Base-by-base conservation (phyloP, 2,329 filamentous ascomycete genomes). In the Remersonia thermophila region DNA sequence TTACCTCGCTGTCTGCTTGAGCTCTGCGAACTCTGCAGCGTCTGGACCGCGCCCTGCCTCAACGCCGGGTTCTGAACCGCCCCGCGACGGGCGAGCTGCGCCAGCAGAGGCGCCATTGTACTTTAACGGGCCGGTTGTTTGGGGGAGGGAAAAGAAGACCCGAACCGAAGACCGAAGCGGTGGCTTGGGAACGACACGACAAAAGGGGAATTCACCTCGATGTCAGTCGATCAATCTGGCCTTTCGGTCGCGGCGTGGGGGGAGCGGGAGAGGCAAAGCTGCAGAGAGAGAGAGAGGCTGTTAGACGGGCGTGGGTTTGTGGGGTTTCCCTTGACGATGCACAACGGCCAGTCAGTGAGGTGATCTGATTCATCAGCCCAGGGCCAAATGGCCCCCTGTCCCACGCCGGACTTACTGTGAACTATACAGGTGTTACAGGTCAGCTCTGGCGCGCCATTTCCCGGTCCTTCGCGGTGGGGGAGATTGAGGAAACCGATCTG, bases 71-170 rank as follows among this genome's bases (percentile, higher is more conserved):
- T 33, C 32, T 41, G 41, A 14, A 38, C 33, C 20, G 39, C 33
- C 33, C 37, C 41, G 37, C 39, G 39, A 28, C 39, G 41, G 33
- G 43, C 37, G 35, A 42, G 11, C 16, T 40, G 43, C 37, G 38
- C 32, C 37, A 41, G 15, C n/a, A 40, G 41, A 30, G 43, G 39
- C 29, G 43, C 41, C 43, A 46, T 45, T 9, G 5, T 5, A 23
- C 20, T 23, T n/a, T n/a, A n/a, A n/a, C n/a, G n/a, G n/a, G n/a
- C n/a, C n/a, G n/a, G n/a, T n/a, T n/a, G n/a, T n/a, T n/a, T n/a
- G n/a, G n/a, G n/a, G n/a, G n/a, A n/a, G n/a, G 18, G 2, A 34
- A n/a, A 32, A 35, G 18, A 23, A 13, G 26, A 30, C n/a, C n/a
- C n/a, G n/a, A n/a, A n/a, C n/a, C n/a, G n/a, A n/a, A n/a, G n/a